Evolutionary conservation across 495 filamentous ascomycete species (phyloP), one percentile per base, ranked within the genome.

Genomic region (Pyronema omphalodes): DNA sequence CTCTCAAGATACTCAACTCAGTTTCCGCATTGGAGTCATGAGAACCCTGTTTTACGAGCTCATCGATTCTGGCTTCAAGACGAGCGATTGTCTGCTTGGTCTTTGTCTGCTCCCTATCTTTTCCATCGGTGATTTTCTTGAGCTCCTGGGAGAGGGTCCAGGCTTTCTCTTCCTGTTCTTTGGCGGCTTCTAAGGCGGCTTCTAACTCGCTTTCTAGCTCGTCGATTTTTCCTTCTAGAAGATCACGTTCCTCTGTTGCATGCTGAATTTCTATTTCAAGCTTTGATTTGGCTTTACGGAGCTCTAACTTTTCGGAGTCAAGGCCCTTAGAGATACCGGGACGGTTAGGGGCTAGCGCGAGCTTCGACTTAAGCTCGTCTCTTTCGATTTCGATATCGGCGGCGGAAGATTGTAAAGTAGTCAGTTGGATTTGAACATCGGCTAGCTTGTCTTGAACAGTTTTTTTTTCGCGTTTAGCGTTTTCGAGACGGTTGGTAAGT

Each of bases 361-460:
- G 64, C 57, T 76, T 74, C 49, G 61, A 69, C 43, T 73, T 72
- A 44, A 84, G 63, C 58, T 83, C 79, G 55, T 83, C 76, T 9
- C 79, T 75, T 60, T 85, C 80, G 15, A 74, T 71, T 60, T 80
- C 75, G 36, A 74, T 61, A 41, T 79, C 76, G 18, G 70, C 67
- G 14, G 73, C 65, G 0, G 74, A 70, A 17, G 69, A 65, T 45
- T 72, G 73, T n/a, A 84, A 58, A 45, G 73, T 67, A 48, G 75
- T 75, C 7, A 81, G 58, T 56, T 84, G 79, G 43, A 75, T 69
- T 54, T 80, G 77, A n/a, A 77, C 66, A 54, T 69, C 73, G 7
- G 73, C 71, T 33, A 82, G 67, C 55, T 81, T 73, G 50, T 82
- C 81, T 57, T 83, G 80, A 19, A 86, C 66, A 3, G 66, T 63